Conservation (phyloP, 2,329 filamentous ascomycete species). For the Xylaria sp. region DNA sequence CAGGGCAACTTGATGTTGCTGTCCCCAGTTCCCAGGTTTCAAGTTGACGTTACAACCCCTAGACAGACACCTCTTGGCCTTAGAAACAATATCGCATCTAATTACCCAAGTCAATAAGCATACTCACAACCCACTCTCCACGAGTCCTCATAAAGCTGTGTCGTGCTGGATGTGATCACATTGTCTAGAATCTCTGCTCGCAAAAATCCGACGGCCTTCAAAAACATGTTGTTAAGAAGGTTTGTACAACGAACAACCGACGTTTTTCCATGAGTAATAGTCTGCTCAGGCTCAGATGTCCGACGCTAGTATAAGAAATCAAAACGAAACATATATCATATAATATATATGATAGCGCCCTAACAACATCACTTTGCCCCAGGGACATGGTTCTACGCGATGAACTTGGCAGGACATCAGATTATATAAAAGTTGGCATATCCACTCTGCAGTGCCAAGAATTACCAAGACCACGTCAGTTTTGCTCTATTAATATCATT, state of each 20-base stretch:
- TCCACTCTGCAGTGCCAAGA: conserved; percentile 6
- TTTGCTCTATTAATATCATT: conserved; percentile 9
- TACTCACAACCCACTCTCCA: not conserved
- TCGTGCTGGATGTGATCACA: not conserved
- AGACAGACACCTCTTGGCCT: not conserved
- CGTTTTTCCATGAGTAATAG: not conserved
- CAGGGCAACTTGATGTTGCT: not conserved
- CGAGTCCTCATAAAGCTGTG: not conserved
- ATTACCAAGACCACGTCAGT: not conserved
- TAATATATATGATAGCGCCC: not conserved
- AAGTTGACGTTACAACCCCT: conserved; percentile 7
- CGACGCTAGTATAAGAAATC: not conserved
- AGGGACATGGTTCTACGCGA: not conserved
- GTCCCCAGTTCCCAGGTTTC: not conserved
- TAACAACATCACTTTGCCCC: not conserved
- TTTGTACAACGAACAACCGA: not conserved
- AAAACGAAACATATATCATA: not conserved
- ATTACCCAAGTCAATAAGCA: not conserved
- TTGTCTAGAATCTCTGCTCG: not conserved
- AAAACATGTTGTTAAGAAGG: not conserved
- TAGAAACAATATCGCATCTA: not conserved
- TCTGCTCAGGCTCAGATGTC: not conserved
- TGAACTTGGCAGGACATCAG: conserved; percentile 8
- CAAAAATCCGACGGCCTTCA: not conserved
- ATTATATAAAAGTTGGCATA: not conserved